phyloP scores from a whole-genome alignment of 768 basidiomycete species.

The Dentipellis fragilis region DNA sequence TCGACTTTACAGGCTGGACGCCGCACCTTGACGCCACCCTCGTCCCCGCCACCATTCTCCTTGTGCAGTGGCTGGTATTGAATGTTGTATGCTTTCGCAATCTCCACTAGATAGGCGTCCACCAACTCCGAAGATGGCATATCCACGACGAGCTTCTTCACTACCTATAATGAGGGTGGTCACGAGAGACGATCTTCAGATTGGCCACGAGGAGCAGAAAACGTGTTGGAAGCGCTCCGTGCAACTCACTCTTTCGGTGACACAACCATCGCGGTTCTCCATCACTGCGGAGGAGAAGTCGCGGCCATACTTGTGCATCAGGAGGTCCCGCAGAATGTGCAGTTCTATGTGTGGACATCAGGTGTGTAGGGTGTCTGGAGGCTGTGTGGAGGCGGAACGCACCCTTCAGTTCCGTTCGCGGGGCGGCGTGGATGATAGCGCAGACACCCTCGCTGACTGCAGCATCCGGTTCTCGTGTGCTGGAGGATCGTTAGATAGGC shows the following conservation, averaged over 20 bases:
- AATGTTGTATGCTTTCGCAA: conserved; percentile 79
- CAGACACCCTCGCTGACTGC: conserved; percentile 81
- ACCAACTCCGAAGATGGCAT: conserved; percentile 71
- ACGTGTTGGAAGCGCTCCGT: background rate
- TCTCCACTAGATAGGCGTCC: conserved; percentile 82
- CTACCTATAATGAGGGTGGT: conserved; percentile 38
- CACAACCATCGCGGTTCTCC: conserved; percentile 74
- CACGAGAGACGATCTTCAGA: conserved; percentile 3
- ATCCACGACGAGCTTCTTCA: conserved; percentile 58
- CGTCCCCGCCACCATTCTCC: conserved; percentile 16
- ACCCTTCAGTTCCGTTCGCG: conserved; percentile 88
- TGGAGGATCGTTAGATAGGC: conserved; percentile 18
- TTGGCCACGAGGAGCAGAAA: background rate
- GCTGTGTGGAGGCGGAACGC: conserved; percentile 1
- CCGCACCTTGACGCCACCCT: conserved; percentile 8
- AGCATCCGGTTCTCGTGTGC: conserved; percentile 77
- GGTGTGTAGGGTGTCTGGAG: background rate
- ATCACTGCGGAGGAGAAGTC: conserved; percentile 81
- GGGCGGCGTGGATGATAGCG: conserved; percentile 84
- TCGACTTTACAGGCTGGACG: background rate
- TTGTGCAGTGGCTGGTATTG: conserved; percentile 42
- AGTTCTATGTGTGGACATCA: conserved; percentile 46
- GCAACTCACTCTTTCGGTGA: conserved; percentile 67
- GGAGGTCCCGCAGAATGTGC: conserved; percentile 81
- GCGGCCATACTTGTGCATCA: conserved; percentile 94